Evolutionary conservation across 495 filamentous ascomycete species (phyloP).

Genomic region (Melanomma pulvis-pyrius): DNA sequence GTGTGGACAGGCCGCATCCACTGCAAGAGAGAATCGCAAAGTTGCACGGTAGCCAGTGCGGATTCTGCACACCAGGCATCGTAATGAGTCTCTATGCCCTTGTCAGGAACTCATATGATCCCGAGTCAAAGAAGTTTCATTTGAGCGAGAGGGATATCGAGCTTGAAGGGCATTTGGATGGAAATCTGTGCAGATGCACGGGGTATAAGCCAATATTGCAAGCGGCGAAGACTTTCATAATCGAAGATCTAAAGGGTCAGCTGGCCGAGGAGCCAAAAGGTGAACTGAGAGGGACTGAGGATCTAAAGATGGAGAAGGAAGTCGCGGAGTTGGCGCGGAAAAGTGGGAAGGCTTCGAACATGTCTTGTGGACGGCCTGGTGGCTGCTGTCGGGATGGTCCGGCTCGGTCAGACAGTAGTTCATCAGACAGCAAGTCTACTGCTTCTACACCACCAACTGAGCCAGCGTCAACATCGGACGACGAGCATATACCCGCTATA

Average conservation of each 20-base stretch:
- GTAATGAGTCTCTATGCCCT: slow-evolving; percentile 51
- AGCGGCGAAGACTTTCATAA: slow-evolving; percentile 56
- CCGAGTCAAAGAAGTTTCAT: slow-evolving; percentile 40
- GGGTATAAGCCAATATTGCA: slow-evolving; percentile 51
- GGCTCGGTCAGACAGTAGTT: slow-evolving; percentile 11
- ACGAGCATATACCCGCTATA: slow-evolving; percentile 24
- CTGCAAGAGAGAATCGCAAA: slow-evolving; percentile 50
- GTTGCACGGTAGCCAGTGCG: slow-evolving; percentile 48
- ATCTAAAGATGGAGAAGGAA: slow-evolving; percentile 19
- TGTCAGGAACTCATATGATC: slow-evolving; percentile 47
- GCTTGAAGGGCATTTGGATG: slow-evolving; percentile 47
- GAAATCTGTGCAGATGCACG: slow-evolving; percentile 50
- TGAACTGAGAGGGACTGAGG: not conserved
- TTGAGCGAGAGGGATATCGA: slow-evolving; percentile 45
- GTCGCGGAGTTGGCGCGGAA: slow-evolving; percentile 4
- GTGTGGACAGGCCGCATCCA: slow-evolving; percentile 45
- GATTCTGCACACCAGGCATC: slow-evolving; percentile 48
- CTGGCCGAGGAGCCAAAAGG: slow-evolving; percentile 29
- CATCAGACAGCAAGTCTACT: slow-evolving; percentile 27
- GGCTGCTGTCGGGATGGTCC: slow-evolving; percentile 47
- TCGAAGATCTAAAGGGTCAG: slow-evolving; percentile 49
- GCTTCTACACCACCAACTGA: slow-evolving; percentile 20
- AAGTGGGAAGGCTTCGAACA: slow-evolving; percentile 16
- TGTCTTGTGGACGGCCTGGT: slow-evolving; percentile 45
- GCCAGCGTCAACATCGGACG: slow-evolving; percentile 12